Evolutionary conservation across 2,329 filamentous ascomycete species (phyloP).

Genomic region (Fusarium duplospermum): DNA sequence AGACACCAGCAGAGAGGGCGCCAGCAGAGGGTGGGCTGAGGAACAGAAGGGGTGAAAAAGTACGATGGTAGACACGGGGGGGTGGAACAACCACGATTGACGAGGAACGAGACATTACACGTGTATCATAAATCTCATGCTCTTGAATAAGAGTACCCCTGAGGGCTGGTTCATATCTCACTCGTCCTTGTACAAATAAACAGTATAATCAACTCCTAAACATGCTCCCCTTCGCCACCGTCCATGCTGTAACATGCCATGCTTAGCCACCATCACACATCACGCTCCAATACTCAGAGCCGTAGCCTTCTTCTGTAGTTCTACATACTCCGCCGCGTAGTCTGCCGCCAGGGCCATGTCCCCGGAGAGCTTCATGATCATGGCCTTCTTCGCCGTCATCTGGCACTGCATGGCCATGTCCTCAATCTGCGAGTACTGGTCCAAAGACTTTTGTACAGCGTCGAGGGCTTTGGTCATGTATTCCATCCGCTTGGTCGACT

Average conservation of each 20-base stretch:
- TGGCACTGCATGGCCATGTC: constrained; percentile 77
- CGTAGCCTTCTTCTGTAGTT: constrained; percentile 59
- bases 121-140: constrained; percentile 15
- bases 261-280: constrained; percentile 13
- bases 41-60: constrained; percentile 52
- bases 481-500: constrained; percentile 62
- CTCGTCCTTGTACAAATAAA: constrained; percentile 30
- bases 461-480: constrained; percentile 68
- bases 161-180: neutral
- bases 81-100: neutral
- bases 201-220: constrained; percentile 15
- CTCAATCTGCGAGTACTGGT: constrained; percentile 73
- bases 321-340: constrained; percentile 73
- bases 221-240: neutral
- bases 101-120: neutral
- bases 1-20: constrained; percentile 34
- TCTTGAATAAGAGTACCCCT: constrained; percentile 1
- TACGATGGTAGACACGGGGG: constrained; percentile 49
- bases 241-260: neutral
- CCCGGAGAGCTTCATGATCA: constrained; percentile 77
- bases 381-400: constrained; percentile 84
- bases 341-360: constrained; percentile 73
- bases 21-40: constrained; percentile 46
- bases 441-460: constrained; percentile 72
- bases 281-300: constrained; percentile 41